Conservation (phyloP, 192 early-diverging fungal genomes). For the Obelidium mucronatum region DNA sequence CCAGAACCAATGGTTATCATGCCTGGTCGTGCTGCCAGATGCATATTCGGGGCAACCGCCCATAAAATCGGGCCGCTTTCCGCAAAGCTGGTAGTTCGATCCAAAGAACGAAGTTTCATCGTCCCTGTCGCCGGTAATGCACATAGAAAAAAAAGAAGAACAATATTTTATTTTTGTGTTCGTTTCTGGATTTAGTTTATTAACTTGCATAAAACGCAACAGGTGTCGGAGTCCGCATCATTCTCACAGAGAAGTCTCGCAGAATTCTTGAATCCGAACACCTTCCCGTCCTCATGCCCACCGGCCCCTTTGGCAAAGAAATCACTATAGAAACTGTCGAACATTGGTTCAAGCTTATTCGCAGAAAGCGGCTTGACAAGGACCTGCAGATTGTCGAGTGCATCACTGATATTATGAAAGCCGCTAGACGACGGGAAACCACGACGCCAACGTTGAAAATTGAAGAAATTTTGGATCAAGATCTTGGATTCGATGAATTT, state of each 20-base stretch:
- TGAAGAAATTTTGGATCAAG: not conserved
- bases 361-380: conserved; percentile 28
- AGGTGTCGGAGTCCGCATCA: conserved; percentile 59
- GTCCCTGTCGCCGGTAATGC: conserved; percentile 45
- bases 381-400: conserved; percentile 40
- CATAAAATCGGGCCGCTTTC: conserved; percentile 46
- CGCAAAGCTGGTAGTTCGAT: conserved; percentile 45
- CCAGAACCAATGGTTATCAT: conserved; percentile 48
- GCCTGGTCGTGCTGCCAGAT: conserved; percentile 43
- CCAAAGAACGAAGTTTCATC: conserved; percentile 51
- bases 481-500: not conserved
- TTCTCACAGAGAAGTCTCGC: conserved; percentile 44
- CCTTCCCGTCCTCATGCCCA: conserved; percentile 40
- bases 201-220: not conserved
- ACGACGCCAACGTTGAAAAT: not conserved
- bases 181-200: not conserved
- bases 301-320: conserved; percentile 45
- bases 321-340: conserved; percentile 38
- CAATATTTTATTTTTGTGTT: conserved; percentile 13
- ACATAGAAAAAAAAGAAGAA: not conserved
- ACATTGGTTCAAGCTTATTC: conserved; percentile 39
- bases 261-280: conserved; percentile 53
- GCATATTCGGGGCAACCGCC: conserved; percentile 50
- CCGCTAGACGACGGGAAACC: not conserved
- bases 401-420: conserved; percentile 13